phyloP scores from a whole-genome alignment of 73 alveolate species.

The Tetrahymena malaccensis region DNA sequence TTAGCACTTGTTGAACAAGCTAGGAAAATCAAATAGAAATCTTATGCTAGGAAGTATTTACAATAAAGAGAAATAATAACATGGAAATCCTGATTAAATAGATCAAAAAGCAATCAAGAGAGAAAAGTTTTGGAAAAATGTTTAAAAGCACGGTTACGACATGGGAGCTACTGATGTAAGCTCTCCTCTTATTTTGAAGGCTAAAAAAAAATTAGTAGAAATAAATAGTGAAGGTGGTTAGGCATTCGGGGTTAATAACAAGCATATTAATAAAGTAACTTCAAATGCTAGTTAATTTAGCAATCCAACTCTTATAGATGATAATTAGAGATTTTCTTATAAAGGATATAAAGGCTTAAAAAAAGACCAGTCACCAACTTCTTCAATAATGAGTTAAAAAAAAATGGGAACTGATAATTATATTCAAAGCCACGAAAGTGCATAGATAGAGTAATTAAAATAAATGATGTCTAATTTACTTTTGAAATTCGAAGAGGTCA shows the following conservation, averaged over 20 bases:
- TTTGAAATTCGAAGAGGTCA: neutral
- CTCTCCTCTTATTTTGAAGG: neutral
- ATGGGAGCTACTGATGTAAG: neutral
- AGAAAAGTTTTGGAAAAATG: neutral
- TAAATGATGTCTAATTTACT: neutral
- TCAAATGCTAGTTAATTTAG: neutral
- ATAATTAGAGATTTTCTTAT: neutral
- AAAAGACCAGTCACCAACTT: neutral
- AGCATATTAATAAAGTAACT: neutral
- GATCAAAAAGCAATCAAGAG: neutral
- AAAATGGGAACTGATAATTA: neutral
- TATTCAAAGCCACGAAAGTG: neutral
- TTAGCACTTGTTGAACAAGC: neutral
- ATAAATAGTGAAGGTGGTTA: neutral
- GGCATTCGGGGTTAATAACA: neutral
- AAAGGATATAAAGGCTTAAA: neutral
- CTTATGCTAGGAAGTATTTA: neutral
- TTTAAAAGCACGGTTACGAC: neutral
- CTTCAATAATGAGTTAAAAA: neutral
- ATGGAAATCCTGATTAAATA: neutral
- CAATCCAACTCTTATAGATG: neutral
- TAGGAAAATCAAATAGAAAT: neutral
- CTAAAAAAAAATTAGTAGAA: neutral
- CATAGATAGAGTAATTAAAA: neutral
- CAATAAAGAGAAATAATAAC: neutral